These are phyloP conservation scores for Euphorbia celastroides DNA, from an alignment of 441 rosid genomes.

Conservation along the genomic window DNA sequence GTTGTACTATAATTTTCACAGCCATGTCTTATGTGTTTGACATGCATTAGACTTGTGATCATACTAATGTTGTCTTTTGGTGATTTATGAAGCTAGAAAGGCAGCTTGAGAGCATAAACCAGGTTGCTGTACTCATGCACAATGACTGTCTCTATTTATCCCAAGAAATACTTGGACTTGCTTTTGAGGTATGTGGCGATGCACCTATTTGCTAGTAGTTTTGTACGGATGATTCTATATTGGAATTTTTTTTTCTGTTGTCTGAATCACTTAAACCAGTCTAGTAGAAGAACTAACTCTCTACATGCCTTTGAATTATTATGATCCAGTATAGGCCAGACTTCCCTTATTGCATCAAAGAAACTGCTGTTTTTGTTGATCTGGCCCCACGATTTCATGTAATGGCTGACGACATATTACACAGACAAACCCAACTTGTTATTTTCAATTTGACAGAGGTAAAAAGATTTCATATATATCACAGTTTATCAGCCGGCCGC, in stretches of 20 bases:
- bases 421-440: slow-evolving; percentile 74
- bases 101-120: slow-evolving; percentile 87
- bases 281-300: not conserved
- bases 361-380: slow-evolving; percentile 80
- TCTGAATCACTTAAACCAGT: not conserved
- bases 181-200: slow-evolving; percentile 69
- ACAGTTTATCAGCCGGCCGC: not conserved
- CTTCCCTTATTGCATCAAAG: slow-evolving; percentile 78
- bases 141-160: slow-evolving; percentile 85
- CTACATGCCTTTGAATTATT: slow-evolving; percentile 4
- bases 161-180: slow-evolving; percentile 81
- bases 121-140: slow-evolving; percentile 89
- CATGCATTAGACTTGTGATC: not conserved
- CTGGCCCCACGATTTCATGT: slow-evolving; percentile 80
- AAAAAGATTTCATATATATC: not conserved
- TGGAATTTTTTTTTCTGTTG: not conserved
- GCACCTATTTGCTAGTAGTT: not conserved
- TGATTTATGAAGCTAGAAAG: slow-evolving; percentile 79
- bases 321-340: slow-evolving; percentile 73
- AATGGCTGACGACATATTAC: slow-evolving; percentile 80
- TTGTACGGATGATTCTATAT: not conserved
- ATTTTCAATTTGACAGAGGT: slow-evolving; percentile 78
- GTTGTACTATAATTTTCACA: slow-evolving; percentile 13
- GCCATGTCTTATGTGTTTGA: not conserved
- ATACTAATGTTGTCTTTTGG: slow-evolving; percentile 17